These are phyloP conservation scores for Phialophora expanda DNA, from an alignment of 2,329 filamentous ascomycete species.

Conservation along the genomic window DNA sequence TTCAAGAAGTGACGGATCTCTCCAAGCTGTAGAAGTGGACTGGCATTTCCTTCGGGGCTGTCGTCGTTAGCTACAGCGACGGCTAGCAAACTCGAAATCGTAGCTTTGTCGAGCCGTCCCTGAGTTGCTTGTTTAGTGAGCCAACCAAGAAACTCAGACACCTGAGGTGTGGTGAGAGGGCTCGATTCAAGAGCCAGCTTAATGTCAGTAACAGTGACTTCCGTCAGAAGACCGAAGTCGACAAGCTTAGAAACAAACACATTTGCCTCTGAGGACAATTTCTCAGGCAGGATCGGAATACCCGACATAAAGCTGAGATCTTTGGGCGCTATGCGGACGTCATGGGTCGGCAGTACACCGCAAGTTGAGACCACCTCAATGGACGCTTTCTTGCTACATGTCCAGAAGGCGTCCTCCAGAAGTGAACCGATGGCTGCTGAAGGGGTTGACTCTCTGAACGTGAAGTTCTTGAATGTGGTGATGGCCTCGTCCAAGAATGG, in stretches of 20 bases:
- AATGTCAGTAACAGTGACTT: constrained; percentile 86
- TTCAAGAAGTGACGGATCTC: constrained; percentile 77
- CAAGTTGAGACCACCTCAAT: constrained; percentile 89
- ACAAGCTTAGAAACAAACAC: constrained; percentile 79
- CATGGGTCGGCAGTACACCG: constrained; percentile 81
- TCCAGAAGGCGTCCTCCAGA: constrained; percentile 97
- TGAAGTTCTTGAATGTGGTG: constrained; percentile 85
- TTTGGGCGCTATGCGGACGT: constrained; percentile 76
- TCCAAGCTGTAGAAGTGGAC: constrained; percentile 76
- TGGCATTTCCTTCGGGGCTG: constrained; percentile 62
- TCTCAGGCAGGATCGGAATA: constrained; percentile 82
- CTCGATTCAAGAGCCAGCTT: constrained; percentile 80
- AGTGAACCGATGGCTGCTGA: constrained; percentile 80
- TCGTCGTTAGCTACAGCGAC: constrained; percentile 67
- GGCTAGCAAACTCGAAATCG: constrained; percentile 72
- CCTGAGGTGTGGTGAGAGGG: constrained; percentile 77
- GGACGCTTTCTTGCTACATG: constrained; percentile 76
- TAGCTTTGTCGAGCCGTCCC: constrained; percentile 73
- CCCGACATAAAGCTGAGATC: constrained; percentile 80
- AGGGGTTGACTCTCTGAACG: constrained; percentile 87
- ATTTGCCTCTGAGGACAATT: constrained; percentile 69
- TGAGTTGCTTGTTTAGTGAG: constrained; percentile 71
- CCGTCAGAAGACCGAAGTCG: constrained; percentile 83
- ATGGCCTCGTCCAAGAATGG: constrained; percentile 77
- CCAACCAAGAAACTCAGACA: constrained; percentile 85